Percentiles rank a stretch among this genome's conserved stretches.
Conservation (phyloP, 176 grass and related monocot species). For the Bothriochloa decipiens region DNA sequence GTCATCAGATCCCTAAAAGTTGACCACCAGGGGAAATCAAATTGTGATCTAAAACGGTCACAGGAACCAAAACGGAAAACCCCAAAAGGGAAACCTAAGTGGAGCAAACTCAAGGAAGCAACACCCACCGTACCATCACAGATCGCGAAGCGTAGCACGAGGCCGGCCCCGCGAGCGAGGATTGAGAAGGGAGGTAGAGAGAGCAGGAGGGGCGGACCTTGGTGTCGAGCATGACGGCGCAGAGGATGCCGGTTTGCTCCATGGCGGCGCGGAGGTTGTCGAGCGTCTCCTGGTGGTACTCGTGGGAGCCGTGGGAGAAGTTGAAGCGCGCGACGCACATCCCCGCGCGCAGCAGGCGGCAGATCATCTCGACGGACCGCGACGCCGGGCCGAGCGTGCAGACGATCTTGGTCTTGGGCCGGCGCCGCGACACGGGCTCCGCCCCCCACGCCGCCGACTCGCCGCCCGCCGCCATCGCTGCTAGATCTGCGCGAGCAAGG, state of each 20-base stretch:
- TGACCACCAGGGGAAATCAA: not conserved
- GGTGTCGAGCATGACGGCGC: constrained; percentile 97
- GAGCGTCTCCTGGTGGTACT: constrained; percentile 96
- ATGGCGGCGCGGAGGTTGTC: constrained; percentile 80
- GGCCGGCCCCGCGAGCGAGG: not conserved
- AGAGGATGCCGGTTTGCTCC: constrained; percentile 79
- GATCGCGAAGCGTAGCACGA: constrained; percentile 6
- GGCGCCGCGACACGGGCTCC: constrained; percentile 27
- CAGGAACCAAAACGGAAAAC: not conserved
- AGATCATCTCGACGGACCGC: constrained; percentile 81
- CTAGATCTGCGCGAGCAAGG: constrained; percentile 19
- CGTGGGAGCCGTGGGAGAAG: constrained; percentile 94
- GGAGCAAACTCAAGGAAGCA: not conserved
- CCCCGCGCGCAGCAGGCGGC: constrained; percentile 74
- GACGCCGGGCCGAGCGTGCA: constrained; percentile 93
- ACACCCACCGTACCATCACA: not conserved
- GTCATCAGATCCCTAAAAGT: constrained; percentile 6
- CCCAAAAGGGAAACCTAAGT: not conserved
- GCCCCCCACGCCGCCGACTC: not conserved
- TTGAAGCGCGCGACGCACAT: constrained; percentile 97
- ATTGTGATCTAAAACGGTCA: not conserved
- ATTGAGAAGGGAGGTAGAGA: not conserved
- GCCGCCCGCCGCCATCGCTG: constrained; percentile 31
- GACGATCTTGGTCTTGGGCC: constrained; percentile 95
- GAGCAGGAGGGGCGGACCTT: constrained; percentile 41